Evolutionary conservation across 1,139 yeast species (phyloP).

Genomic region (Hansenula anomala): DNA sequence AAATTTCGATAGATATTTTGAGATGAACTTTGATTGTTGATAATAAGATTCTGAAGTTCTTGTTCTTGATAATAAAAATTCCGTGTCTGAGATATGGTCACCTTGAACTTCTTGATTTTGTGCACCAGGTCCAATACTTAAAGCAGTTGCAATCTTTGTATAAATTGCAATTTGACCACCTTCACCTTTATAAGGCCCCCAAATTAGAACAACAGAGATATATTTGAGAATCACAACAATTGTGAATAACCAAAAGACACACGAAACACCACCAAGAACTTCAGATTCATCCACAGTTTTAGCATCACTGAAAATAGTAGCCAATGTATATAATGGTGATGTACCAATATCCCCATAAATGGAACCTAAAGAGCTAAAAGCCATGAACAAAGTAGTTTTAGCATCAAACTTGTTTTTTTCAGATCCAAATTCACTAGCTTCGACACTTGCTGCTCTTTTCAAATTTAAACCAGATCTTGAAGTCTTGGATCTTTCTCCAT

Average conservation of each 20-base stretch:
- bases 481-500: not conserved
- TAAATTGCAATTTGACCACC: not conserved
- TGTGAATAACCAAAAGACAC: constrained; percentile 1
- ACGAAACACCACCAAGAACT: not conserved
- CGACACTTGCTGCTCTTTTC: not conserved
- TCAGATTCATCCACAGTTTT: not conserved
- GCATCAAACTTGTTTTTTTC: not conserved
- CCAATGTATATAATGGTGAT: not conserved
- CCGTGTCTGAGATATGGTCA: constrained; percentile 1
- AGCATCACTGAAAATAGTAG: not conserved
- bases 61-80: constrained; percentile 2
- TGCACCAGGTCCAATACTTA: not conserved
- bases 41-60: constrained; percentile 1
- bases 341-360: constrained; percentile 2
- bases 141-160: not conserved
- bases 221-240: constrained; percentile 1
- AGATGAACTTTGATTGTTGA: not conserved
- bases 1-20: not conserved
- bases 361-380: not conserved
- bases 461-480: not conserved
- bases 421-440: not conserved
- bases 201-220: not conserved
- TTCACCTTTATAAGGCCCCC: not conserved
- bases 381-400: not conserved
- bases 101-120: no score